A percentile compares a stretch with the other conserved stretches of the same genome.
Conservation (phyloP, 2,329 filamentous ascomycete species). For the Xylariaceae sp. region DNA sequence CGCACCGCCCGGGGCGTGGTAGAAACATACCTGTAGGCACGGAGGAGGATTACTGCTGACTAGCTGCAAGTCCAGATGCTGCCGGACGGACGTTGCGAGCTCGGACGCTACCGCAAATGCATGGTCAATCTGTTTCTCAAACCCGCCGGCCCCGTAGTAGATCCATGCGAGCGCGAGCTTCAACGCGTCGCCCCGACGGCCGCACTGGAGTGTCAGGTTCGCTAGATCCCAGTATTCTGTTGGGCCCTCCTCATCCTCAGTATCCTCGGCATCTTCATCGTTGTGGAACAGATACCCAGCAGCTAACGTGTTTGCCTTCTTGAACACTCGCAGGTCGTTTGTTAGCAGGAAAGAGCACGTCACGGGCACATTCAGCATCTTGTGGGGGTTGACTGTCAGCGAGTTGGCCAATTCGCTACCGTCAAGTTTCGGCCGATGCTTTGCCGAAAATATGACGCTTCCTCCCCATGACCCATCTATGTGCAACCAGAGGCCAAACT, state of each 20-base stretch:
- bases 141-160: constrained; percentile 79
- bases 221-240: constrained; percentile 80
- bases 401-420: constrained; percentile 76
- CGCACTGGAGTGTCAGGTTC: constrained; percentile 90
- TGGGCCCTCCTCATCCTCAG: constrained; percentile 20
- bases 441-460: constrained; percentile 68
- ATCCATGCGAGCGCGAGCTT: constrained; percentile 89
- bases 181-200: constrained; percentile 77
- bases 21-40: constrained; percentile 94
- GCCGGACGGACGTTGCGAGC: constrained; percentile 59
- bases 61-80: constrained; percentile 62
- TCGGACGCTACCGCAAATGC: constrained; percentile 71
- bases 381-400: constrained; percentile 89
- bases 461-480: constrained; percentile 93
- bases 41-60: constrained; percentile 76
- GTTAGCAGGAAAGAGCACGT: constrained; percentile 89
- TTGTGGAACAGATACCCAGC: constrained; percentile 84
- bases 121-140: constrained; percentile 65
- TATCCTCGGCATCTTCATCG: constrained; percentile 38
- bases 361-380: constrained; percentile 90
- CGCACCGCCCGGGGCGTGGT: constrained; percentile 63
- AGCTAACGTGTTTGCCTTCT: constrained; percentile 78
- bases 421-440: constrained; percentile 61
- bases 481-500: constrained; percentile 82
- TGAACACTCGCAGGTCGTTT: constrained; percentile 72